Base-by-base conservation (phyloP, 1,139 yeast species). In the Pichia sp. region DNA sequence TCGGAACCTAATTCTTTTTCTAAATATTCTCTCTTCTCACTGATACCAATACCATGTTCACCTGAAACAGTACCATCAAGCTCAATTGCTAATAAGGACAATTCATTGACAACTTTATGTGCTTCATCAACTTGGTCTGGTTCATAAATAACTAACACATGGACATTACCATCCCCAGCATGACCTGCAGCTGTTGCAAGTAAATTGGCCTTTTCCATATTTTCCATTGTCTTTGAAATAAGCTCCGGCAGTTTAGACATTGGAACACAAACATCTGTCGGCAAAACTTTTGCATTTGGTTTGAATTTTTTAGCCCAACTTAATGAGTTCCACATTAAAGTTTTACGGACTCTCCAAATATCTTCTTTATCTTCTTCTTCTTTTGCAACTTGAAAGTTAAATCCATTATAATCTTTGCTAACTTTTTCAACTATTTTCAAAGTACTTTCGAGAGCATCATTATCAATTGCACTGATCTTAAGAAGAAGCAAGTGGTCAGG, bases 401-500 rank as follows among this genome's bases (percentile, higher is more conserved):
- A 57, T 1, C 58, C 63, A 11, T 52, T 47, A 38, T 59, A 56
- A 3, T 39, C 30, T 20, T 48, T 39, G 9, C 59, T 57, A 26
- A 60, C 49, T 4, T 41, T 26, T 15, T 46, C 42, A n/a, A 60
- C 56, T 5, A 38, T 42, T 12, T 46, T 40, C 14, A 54, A 37
- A 9, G 46, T 42, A 34, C 56, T 58, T 20, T 49, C 45, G 28
- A 59, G 37, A 2, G 56, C 44, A 11, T 25, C 39, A 15, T 59
- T 50, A 19, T 66, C 57, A 21, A 50, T 42, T 1, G 91, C 93
- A 31, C 94, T 88, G 40, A 85, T 63, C 59, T 84, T 84, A 61
- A 84, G 72, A 49, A 84, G 72, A 34, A 86, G 61, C 0, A 94
- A 77, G n/a, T 94, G 91, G 46, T 71, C 68, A 52, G 84, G 94